Evolutionary conservation across 2,329 filamentous ascomycete species (phyloP).

Genomic region (Kalaharituber pfeilii): DNA sequence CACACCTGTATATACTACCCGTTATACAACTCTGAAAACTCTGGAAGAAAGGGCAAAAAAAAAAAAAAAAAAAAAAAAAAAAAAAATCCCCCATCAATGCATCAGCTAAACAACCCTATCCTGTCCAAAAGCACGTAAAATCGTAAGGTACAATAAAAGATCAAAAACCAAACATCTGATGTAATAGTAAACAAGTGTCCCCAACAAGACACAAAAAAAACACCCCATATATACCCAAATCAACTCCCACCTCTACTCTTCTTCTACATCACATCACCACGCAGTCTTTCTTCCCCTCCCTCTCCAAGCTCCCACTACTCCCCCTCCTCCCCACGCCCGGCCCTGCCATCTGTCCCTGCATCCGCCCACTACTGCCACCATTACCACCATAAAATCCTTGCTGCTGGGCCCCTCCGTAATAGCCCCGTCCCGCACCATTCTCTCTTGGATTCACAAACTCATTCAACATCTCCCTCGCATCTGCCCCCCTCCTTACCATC

Average conservation of each 20-base stretch:
- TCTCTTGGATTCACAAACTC: background rate
- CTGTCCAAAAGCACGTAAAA: background rate
- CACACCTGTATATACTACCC: too few relatives aligned
- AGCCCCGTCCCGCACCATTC: background rate
- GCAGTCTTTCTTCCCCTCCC: constrained; percentile 14
- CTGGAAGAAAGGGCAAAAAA: background rate
- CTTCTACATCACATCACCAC: constrained; percentile 18
- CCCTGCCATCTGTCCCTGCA: too few relatives aligned
- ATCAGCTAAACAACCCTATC: too few relatives aligned
- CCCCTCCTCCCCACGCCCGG: background rate
- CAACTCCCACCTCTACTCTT: too few relatives aligned
- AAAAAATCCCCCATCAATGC: background rate
- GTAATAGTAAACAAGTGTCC: background rate
- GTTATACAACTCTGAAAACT: too few relatives aligned
- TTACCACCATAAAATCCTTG: background rate
- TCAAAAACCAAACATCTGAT: background rate
- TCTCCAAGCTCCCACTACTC: constrained; percentile 4
- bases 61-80: background rate
- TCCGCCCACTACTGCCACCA: too few relatives aligned
- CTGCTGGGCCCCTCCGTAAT: background rate
- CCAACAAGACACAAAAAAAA: background rate
- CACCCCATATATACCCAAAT: background rate
- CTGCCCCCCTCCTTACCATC: background rate
- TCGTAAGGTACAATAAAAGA: background rate
- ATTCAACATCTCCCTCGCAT: constrained; percentile 2